Evolutionary conservation across 140 eudicot genomes (phyloP).

Genomic region (Oenanthe javanica): DNA sequence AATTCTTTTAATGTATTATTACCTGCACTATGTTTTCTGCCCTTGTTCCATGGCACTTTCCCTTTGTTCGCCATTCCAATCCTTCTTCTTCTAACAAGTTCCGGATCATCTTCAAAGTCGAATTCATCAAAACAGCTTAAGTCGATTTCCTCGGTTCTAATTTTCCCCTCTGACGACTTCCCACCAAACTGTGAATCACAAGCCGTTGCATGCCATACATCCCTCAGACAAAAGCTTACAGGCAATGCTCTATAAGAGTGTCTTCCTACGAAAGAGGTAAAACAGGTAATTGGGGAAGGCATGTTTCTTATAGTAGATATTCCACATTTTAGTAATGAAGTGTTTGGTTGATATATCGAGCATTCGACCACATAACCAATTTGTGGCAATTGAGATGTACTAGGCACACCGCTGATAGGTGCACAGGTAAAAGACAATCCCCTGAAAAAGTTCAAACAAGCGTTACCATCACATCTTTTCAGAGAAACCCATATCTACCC

Average conservation of each 20-base stretch:
- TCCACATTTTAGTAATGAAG: background rate
- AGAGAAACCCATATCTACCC: background rate
- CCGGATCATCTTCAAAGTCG: slow-evolving; percentile 26
- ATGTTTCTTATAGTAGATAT: slow-evolving; percentile 17
- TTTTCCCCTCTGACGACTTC: slow-evolving; percentile 13
- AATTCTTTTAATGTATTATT: background rate
- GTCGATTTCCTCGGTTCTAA: slow-evolving; percentile 8
- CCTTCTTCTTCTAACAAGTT: slow-evolving; percentile 39
- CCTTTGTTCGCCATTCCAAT: slow-evolving; percentile 67
- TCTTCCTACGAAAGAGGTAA: slow-evolving; percentile 16
- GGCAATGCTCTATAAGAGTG: slow-evolving; percentile 21
- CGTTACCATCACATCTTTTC: background rate
- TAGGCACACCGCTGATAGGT: slow-evolving; percentile 22
- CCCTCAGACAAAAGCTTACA: slow-evolving; percentile 11
- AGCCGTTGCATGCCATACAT: slow-evolving; percentile 14
- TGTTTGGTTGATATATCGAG: slow-evolving; percentile 23
- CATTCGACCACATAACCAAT: slow-evolving; percentile 21
- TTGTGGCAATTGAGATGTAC: slow-evolving; percentile 3
- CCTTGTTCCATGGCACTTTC: slow-evolving; percentile 86
- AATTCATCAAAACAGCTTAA: slow-evolving; percentile 14
- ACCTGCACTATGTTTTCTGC: slow-evolving; percentile 76
- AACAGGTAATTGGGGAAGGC: slow-evolving; percentile 14
- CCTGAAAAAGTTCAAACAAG: slow-evolving; percentile 28
- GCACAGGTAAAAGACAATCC: slow-evolving; percentile 28
- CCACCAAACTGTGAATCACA: slow-evolving; percentile 13